Percentiles rank a stretch among this genome's conserved stretches.
These are phyloP conservation scores for Malassezia restricta DNA, from an alignment of 1,284 basidiomycete genomes.

Conservation along the genomic window DNA sequence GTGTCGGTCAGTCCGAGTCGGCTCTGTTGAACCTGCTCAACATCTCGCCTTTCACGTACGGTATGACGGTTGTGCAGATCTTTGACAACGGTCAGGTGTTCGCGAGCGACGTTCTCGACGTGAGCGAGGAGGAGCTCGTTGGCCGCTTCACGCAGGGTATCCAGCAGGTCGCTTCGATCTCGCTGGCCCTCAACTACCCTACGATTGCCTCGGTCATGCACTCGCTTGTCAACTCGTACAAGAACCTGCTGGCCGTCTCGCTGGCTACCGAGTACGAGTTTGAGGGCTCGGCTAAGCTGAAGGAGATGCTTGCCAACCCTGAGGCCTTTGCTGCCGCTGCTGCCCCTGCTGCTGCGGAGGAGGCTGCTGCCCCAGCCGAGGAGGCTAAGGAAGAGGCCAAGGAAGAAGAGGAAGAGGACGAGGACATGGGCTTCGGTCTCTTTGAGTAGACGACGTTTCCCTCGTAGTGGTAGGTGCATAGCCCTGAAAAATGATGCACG, in stretches of 20 bases:
- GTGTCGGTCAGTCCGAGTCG: conserved; percentile 93
- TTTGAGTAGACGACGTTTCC: conserved; percentile 59
- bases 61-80: conserved; percentile 70
- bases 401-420: conserved; percentile 61
- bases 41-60: conserved; percentile 76
- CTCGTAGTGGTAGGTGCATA: background rate
- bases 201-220: conserved; percentile 86
- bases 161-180: conserved; percentile 91
- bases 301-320: conserved; percentile 92
- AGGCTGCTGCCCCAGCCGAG: conserved; percentile 52
- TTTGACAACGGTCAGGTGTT: conserved; percentile 51
- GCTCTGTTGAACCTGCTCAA: conserved; percentile 98
- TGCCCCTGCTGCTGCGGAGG: conserved; percentile 54
- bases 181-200: conserved; percentile 85
- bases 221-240: conserved; percentile 96
- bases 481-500: background rate
- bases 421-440: conserved; percentile 54
- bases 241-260: conserved; percentile 80
- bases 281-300: conserved; percentile 87
- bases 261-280: conserved; percentile 89
- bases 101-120: conserved; percentile 73
- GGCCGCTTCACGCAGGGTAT: conserved; percentile 81
- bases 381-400: conserved; percentile 50
- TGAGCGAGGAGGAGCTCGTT: conserved; percentile 79
- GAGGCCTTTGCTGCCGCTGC: conserved; percentile 81